Conservation (phyloP, 345 rosid genomes). For the sweet orange (Citrus sinensis) region DVS_A1.0 CM039163.1:7543501-7544000, state of each 20-base stretch:
- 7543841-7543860: conserved; percentile 25
- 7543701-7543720: conserved; percentile 15
- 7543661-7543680: conserved; percentile 1
- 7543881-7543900: conserved; percentile 35
- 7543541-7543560: conserved; percentile 25
- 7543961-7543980: conserved; percentile 32
- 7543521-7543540: conserved; percentile 34
- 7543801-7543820: conserved; percentile 18
- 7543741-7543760: neutral
- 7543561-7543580: conserved; percentile 37
- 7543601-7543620: conserved; percentile 21
- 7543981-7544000: conserved; percentile 24
- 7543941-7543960: conserved; percentile 18
- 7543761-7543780: conserved; percentile 2
- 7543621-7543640: conserved; percentile 24
- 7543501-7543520: conserved; percentile 56
- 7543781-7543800: neutral
- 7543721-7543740: neutral
- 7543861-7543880: conserved; percentile 25
- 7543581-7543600: conserved; percentile 31
- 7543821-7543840: conserved; percentile 27
- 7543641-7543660: conserved; percentile 19
- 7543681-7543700: conserved; percentile 7
- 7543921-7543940: conserved; percentile 26
- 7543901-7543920: conserved; percentile 34